phyloP scores from a whole-genome alignment of 192 early-diverging fungal species.

The Umbelopsis vinacea region DNA sequence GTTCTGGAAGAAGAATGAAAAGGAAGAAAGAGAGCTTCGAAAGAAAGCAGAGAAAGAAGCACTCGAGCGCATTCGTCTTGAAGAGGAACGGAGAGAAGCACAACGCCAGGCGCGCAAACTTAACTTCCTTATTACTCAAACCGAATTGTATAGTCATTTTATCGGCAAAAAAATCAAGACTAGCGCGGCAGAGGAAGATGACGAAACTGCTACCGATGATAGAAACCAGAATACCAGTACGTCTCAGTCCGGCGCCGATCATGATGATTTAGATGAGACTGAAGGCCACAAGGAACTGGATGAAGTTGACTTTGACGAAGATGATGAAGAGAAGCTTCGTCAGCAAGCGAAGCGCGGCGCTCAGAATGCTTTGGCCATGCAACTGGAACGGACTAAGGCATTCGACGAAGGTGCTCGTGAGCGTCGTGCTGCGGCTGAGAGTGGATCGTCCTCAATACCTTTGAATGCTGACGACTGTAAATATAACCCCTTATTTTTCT shows the following conservation, averaged over 20 bases:
- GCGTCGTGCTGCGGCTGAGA: conserved; percentile 37
- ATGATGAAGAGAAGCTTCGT: conserved; percentile 68
- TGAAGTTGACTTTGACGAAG: conserved; percentile 82
- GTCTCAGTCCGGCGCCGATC: conserved; percentile 17
- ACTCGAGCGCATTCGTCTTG: conserved; percentile 71
- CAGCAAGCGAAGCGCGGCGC: conserved; percentile 76
- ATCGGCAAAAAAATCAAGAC: conserved; percentile 78
- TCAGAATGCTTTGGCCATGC: conserved; percentile 75
- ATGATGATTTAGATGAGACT: conserved; percentile 18
- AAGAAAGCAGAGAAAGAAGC: conserved; percentile 90
- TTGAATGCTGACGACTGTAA: conserved; percentile 53
- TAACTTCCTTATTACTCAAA: conserved; percentile 92
- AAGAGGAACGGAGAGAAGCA: conserved; percentile 84
- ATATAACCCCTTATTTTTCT: not conserved
- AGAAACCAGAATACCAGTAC: conserved; percentile 22
- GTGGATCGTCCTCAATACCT: not conserved
- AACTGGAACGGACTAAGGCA: conserved; percentile 63
- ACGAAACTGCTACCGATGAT: conserved; percentile 10
- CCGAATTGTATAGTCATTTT: conserved; percentile 92
- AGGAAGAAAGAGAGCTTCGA: conserved; percentile 85
- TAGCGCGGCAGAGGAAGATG: conserved; percentile 40
- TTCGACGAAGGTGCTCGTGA: conserved; percentile 66
- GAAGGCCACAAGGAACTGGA: conserved; percentile 37
- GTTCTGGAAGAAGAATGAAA: conserved; percentile 92
- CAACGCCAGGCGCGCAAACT: conserved; percentile 86